These are phyloP conservation scores for Hemerocallis citrina DNA, from an alignment of 106 monocot genomes.

Conservation along the genomic window DNA sequence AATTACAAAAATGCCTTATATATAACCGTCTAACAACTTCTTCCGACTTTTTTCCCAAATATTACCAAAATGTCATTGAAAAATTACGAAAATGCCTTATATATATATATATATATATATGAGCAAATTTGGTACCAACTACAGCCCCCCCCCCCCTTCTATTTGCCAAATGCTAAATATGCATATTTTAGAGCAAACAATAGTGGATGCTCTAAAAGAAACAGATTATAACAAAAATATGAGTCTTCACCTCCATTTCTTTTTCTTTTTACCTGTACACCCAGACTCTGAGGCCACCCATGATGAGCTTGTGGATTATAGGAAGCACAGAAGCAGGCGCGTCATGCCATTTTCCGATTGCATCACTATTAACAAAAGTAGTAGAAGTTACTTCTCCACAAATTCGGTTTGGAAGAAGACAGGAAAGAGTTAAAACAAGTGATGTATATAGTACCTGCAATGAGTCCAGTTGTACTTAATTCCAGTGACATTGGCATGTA, in stretches of 20 bases:
- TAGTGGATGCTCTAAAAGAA: too few species aligned
- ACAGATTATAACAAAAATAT: not conserved
- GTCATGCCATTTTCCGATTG: conserved; percentile 16
- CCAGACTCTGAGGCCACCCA: conserved; percentile 71
- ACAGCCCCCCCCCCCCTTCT: too few species aligned
- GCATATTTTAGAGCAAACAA: too few species aligned
- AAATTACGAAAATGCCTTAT: too few species aligned
- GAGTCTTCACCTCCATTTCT: not conserved
- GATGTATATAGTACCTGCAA: conserved; percentile 42
- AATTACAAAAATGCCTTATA: too few species aligned
- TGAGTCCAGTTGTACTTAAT: conserved; percentile 24
- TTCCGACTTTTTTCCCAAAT: too few species aligned
- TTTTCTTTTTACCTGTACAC: conserved; percentile 59
- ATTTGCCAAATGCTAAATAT: too few species aligned
- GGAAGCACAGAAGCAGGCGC: conserved; percentile 41
- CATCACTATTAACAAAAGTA: conserved; percentile 21
- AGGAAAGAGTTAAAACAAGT: conserved; percentile 23
- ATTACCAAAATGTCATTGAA: too few species aligned
- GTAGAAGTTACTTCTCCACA: conserved; percentile 26
- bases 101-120: too few species aligned
- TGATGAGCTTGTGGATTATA: conserved; percentile 53
- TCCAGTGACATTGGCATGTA: conserved; percentile 24
- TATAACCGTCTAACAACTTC: too few species aligned
- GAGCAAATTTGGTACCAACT: too few species aligned
- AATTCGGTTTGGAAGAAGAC: too few species aligned